Conservation (phyloP, 179 eudicot genomes). For the Kewa caespitosa region DNA sequence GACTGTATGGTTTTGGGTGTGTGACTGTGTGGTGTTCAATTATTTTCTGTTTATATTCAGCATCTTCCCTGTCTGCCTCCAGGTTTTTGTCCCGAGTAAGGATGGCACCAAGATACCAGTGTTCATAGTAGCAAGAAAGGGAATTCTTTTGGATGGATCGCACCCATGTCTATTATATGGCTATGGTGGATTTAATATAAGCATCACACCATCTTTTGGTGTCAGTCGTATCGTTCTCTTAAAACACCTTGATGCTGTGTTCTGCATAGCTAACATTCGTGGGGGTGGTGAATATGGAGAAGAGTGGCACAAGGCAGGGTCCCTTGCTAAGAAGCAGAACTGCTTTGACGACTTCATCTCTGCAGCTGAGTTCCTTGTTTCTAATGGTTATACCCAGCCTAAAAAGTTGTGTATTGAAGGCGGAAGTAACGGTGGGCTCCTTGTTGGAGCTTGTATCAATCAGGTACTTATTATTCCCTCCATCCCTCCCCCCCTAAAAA, state of each 20-base stretch:
- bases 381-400: slow-evolving; percentile 81
- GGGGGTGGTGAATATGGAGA: slow-evolving; percentile 99
- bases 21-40: neutral
- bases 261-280: slow-evolving; percentile 86
- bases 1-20: too few species aligned
- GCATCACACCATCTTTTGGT: slow-evolving; percentile 78
- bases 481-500: too few species aligned
- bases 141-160: slow-evolving; percentile 73
- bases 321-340: slow-evolving; percentile 78
- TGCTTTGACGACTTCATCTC: slow-evolving; percentile 92
- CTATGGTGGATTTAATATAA: slow-evolving; percentile 93
- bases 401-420: slow-evolving; percentile 88
- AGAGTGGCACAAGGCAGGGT: slow-evolving; percentile 97
- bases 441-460: slow-evolving; percentile 93
- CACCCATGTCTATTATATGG: slow-evolving; percentile 88
- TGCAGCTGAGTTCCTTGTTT: slow-evolving; percentile 80
- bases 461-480: slow-evolving; percentile 52
- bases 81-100: slow-evolving; percentile 85
- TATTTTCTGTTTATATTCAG: neutral
- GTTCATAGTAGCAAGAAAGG: slow-evolving; percentile 80
- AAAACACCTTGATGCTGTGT: slow-evolving; percentile 64
- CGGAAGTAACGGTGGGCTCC: slow-evolving; percentile 97
- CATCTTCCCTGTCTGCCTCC: slow-evolving; percentile 14
- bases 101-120: slow-evolving; percentile 85
- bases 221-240: slow-evolving; percentile 58